Evolutionary conservation across 768 basidiomycete species (phyloP).

Genomic region (Boletus pseudo-olivaceus): DNA sequence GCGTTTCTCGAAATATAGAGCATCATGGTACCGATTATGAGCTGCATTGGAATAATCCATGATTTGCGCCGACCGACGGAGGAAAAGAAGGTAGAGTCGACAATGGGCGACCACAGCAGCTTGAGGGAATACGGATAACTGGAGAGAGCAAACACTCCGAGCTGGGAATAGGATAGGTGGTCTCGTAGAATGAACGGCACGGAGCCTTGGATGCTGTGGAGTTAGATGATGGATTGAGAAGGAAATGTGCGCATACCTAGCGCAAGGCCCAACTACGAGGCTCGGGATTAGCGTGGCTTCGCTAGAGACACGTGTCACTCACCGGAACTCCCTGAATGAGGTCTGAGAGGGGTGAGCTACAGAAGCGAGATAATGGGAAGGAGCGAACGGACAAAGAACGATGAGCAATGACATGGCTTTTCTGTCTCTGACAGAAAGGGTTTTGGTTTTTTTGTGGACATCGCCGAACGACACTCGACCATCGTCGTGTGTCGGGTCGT

Average conservation of each 20-base stretch:
- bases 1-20: slow-evolving; percentile 72
- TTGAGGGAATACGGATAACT: slow-evolving; percentile 97
- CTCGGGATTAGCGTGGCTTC: slow-evolving; percentile 4
- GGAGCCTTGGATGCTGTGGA: slow-evolving; percentile 56
- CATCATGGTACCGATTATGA: slow-evolving; percentile 83
- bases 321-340: slow-evolving; percentile 90
- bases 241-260: slow-evolving; percentile 50
- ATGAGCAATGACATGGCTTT: slow-evolving; percentile 81
- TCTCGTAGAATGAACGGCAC: slow-evolving; percentile 95
- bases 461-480: slow-evolving; percentile 30
- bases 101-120: slow-evolving; percentile 94
- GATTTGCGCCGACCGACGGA: slow-evolving; percentile 92
- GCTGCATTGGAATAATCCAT: slow-evolving; percentile 98
- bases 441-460: slow-evolving; percentile 38
- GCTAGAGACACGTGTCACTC: slow-evolving; percentile 31
- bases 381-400: slow-evolving; percentile 69
- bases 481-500: slow-evolving; percentile 46
- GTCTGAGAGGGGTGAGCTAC: slow-evolving; percentile 40
- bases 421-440: slow-evolving; percentile 73
- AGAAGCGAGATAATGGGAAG: slow-evolving; percentile 6
- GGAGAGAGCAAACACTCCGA: slow-evolving; percentile 89
- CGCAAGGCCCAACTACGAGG: slow-evolving; percentile 74
- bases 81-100: slow-evolving; percentile 83
- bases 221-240: slow-evolving; percentile 2
- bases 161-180: slow-evolving; percentile 94